Percentiles rank a stretch among this genome's conserved stretches.
phyloP scores from a whole-genome alignment of 345 rosid genomes.

The Streptanthus diversifolius region DNA sequence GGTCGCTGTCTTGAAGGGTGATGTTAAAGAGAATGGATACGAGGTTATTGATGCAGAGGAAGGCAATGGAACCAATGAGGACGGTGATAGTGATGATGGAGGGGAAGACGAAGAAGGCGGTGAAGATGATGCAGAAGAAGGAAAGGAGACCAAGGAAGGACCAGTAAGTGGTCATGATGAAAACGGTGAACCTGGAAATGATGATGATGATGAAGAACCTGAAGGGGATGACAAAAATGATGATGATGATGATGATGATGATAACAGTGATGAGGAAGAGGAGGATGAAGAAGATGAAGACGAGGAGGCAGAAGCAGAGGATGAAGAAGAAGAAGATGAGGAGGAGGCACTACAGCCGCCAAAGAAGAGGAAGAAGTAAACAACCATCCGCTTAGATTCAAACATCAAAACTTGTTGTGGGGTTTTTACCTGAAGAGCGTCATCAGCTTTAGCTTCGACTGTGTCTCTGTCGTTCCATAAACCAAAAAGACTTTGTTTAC shows the following conservation, averaged over 20 bases:
- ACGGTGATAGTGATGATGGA: conserved; percentile 32
- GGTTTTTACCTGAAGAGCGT: conserved; percentile 8
- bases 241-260: conserved; percentile 21
- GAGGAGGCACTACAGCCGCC: conserved; percentile 90
- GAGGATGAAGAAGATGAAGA: conserved; percentile 43
- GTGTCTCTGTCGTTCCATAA: conserved; percentile 19
- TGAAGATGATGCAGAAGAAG: conserved; percentile 43
- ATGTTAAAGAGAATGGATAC: conserved; percentile 21
- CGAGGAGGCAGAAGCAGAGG: conserved; percentile 41
- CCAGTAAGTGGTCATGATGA: conserved; percentile 40
- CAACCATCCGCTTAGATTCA: conserved; percentile 2
- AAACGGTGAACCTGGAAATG: conserved; percentile 32
- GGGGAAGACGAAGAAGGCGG: conserved; percentile 42
- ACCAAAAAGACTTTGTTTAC: conserved; percentile 8
- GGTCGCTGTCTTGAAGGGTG: conserved; percentile 37
- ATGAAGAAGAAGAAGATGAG: conserved; percentile 67
- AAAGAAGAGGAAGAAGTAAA: conserved; percentile 92
- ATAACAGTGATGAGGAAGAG: background rate
- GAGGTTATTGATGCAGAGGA: conserved; percentile 61
- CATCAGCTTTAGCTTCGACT: conserved; percentile 13
- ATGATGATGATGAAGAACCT: conserved; percentile 26
- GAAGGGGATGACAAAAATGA: conserved; percentile 36
- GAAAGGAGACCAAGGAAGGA: conserved; percentile 45
- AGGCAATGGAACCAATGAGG: conserved; percentile 39
- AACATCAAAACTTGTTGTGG: conserved; percentile 16